phyloP scores from a whole-genome alignment of 192 early-diverging fungal genomes.

The Coemansia sp. region DNA sequence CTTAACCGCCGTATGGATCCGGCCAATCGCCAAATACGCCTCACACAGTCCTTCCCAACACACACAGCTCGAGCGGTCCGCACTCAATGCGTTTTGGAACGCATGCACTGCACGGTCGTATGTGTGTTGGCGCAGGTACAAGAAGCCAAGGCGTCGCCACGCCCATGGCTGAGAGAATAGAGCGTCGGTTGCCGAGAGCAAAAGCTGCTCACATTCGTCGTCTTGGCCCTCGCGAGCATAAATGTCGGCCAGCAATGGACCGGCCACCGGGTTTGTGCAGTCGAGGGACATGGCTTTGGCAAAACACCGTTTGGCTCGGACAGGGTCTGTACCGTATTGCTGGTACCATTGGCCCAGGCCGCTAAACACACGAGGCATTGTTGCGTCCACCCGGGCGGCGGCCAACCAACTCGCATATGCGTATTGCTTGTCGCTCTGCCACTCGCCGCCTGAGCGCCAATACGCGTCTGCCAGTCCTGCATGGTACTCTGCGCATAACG shows the following conservation, averaged over 20 bases:
- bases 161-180: constrained; percentile 68
- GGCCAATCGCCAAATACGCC: constrained; percentile 68
- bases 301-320: constrained; percentile 79
- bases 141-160: constrained; percentile 76
- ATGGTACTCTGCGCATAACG: constrained; percentile 55
- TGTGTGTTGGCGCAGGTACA: constrained; percentile 56
- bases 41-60: constrained; percentile 81
- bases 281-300: constrained; percentile 75
- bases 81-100: constrained; percentile 83
- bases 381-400: constrained; percentile 70
- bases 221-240: constrained; percentile 55
- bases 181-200: constrained; percentile 23
- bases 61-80: constrained; percentile 63
- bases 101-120: constrained; percentile 60
- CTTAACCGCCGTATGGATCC: constrained; percentile 37
- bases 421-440: constrained; percentile 59
- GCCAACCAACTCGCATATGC: constrained; percentile 68
- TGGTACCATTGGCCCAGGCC: constrained; percentile 82
- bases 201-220: constrained; percentile 38
- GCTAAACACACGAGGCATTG: constrained; percentile 65
- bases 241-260: constrained; percentile 62
- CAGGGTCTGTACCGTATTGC: constrained; percentile 61
- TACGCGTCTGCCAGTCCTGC: constrained; percentile 71
- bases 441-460: constrained; percentile 73
- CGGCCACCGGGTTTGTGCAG: constrained; percentile 66